A percentile compares a stretch with the other conserved stretches of the same genome.
Conservation (phyloP, 139 green algal genomes). For the Edaphochlamys debaryana region DNA sequence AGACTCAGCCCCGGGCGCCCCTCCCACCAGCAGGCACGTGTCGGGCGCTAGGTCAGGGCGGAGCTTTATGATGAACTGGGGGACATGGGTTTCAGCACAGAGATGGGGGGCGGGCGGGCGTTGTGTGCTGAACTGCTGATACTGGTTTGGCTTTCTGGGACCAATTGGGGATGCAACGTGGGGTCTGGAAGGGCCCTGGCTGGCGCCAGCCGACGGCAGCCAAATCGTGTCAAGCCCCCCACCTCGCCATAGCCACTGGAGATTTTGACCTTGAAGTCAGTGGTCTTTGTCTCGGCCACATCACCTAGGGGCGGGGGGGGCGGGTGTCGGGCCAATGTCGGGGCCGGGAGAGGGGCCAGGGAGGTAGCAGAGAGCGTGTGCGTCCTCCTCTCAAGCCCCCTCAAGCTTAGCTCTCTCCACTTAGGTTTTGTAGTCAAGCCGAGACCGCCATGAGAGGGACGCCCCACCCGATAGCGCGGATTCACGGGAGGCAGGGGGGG, state of each 20-base stretch:
- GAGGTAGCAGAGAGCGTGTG: background rate
- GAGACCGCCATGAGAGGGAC: too few relatives aligned
- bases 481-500: too few relatives aligned
- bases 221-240: background rate
- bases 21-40: slow-evolving; percentile 32
- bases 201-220: background rate
- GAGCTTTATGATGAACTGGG: slow-evolving; percentile 38
- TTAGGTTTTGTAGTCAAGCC: too few relatives aligned
- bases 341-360: too few relatives aligned
- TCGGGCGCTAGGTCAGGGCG: slow-evolving; percentile 42
- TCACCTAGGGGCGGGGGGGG: background rate
- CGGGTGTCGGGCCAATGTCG: too few relatives aligned
- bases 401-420: too few relatives aligned
- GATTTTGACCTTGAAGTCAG: slow-evolving; percentile 11
- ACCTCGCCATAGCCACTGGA: background rate
- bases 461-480: too few relatives aligned
- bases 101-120: background rate
- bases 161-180: too few relatives aligned
- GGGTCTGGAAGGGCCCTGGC: background rate
- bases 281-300: background rate
- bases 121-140: background rate
- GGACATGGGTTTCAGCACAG: background rate
- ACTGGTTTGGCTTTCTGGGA: too few relatives aligned
- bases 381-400: too few relatives aligned
- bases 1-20: too few relatives aligned